phyloP scores from a whole-genome alignment of 164 flowering plant species.

The Vitis cinerea region DNA sequence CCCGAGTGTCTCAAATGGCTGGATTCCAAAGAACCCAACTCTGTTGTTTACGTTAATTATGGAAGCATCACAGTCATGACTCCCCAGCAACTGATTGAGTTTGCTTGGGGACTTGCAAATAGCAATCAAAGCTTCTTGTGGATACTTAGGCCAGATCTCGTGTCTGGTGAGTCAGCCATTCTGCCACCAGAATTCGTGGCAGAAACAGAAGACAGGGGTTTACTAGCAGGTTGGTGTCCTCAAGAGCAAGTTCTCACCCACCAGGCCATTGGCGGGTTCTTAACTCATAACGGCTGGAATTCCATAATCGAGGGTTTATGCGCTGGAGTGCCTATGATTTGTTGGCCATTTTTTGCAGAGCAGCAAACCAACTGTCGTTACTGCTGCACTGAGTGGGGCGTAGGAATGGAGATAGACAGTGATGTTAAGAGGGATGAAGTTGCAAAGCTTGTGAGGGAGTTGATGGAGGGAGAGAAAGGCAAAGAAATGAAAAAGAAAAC shows the following conservation, averaged over 20 bases:
- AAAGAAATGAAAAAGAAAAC: slow-evolving; percentile 21
- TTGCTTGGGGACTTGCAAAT: slow-evolving; percentile 29
- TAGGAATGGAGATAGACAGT: slow-evolving; percentile 25
- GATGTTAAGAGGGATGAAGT: slow-evolving; percentile 23
- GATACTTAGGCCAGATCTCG: slow-evolving; percentile 29
- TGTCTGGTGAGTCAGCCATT: slow-evolving; percentile 21
- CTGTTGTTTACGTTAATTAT: slow-evolving; percentile 29
- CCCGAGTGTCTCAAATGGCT: slow-evolving; percentile 13
- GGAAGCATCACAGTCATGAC: slow-evolving; percentile 33
- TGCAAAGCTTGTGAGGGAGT: slow-evolving; percentile 21
- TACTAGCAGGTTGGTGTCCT: slow-evolving; percentile 23
- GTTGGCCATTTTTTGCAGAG: slow-evolving; percentile 35
- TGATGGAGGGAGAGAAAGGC: slow-evolving; percentile 30
- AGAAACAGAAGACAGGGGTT: slow-evolving; percentile 18
- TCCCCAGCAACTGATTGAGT: slow-evolving; percentile 20
- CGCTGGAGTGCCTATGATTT: slow-evolving; percentile 24
- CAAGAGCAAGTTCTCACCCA: slow-evolving; percentile 29
- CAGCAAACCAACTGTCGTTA: slow-evolving; percentile 32
- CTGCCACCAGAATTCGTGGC: slow-evolving; percentile 21
- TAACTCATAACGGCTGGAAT: slow-evolving; percentile 36
- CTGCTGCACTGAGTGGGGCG: slow-evolving; percentile 25
- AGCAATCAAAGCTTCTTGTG: slow-evolving; percentile 25
- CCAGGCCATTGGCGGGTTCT: slow-evolving; percentile 24
- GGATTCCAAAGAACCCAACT: slow-evolving; percentile 20
- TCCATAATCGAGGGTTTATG: slow-evolving; percentile 25